Conservation (phyloP, 768 basidiomycete species). For the Lentinula lateritia region DNA sequence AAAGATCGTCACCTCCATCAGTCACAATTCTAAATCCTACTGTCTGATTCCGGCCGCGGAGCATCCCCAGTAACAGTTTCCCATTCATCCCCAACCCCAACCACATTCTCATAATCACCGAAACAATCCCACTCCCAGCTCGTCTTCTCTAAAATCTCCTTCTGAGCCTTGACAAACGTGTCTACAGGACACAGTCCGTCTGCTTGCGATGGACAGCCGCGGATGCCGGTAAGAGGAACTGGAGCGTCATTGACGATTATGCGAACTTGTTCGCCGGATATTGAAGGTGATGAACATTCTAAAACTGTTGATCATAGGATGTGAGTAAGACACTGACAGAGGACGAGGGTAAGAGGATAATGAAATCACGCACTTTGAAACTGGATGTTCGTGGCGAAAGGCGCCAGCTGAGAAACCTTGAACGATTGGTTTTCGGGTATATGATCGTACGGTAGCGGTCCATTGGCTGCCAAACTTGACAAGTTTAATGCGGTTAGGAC, state of each 20-base stretch:
- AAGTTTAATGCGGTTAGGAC: slow-evolving; percentile 85
- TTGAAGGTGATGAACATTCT: slow-evolving; percentile 38
- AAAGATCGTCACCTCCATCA: too few relatives aligned
- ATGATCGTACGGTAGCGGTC: slow-evolving; percentile 72
- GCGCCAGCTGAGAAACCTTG: slow-evolving; percentile 70
- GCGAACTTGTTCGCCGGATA: slow-evolving; percentile 60
- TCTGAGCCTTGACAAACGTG: slow-evolving; percentile 66
- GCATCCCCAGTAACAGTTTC: slow-evolving; percentile 68
- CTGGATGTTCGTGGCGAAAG: slow-evolving; percentile 85
- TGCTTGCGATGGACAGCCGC: slow-evolving; percentile 64
- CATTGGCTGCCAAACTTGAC: slow-evolving; percentile 62
- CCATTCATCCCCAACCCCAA: slow-evolving; percentile 65
- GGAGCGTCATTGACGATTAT: slow-evolving; percentile 87
- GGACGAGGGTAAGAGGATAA: not conserved
- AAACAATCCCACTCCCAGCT: slow-evolving; percentile 76
- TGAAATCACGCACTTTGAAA: slow-evolving; percentile 63
- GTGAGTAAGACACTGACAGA: slow-evolving; percentile 9
- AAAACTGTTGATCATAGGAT: slow-evolving; percentile 41
- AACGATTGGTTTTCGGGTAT: slow-evolving; percentile 64
- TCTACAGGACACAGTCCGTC: slow-evolving; percentile 77
- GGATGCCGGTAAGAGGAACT: slow-evolving; percentile 71
- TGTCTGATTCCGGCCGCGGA: slow-evolving; percentile 21
- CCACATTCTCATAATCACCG: slow-evolving; percentile 56
- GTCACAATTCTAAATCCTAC: not conserved
- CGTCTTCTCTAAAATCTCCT: slow-evolving; percentile 55